These are phyloP conservation scores for Phytophthora colocasiae DNA, from an alignment of 352 stramenopile species.

Conservation along the genomic window DNA sequence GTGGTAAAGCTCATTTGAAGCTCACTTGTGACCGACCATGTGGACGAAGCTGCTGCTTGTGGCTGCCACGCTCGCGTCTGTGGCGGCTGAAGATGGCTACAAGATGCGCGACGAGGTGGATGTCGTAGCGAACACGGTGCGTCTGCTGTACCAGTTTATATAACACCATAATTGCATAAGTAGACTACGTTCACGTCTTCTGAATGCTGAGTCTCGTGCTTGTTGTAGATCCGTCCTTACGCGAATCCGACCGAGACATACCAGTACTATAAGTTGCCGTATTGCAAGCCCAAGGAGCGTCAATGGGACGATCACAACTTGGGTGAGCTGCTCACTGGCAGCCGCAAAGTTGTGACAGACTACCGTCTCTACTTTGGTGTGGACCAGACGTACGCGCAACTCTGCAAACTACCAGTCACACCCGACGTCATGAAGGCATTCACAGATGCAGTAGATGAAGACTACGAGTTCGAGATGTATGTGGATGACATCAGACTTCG, in stretches of 20 bases:
- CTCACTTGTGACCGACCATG: conserved; percentile 11
- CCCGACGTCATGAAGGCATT: conserved; percentile 89
- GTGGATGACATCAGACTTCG: conserved; percentile 97
- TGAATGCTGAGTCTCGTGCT: background rate
- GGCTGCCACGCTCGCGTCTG: conserved; percentile 7
- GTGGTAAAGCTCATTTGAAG: conserved; percentile 14
- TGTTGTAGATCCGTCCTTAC: conserved; percentile 88
- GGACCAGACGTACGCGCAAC: conserved; percentile 85
- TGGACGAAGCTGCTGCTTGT: conserved; percentile 23
- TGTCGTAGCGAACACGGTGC: conserved; percentile 75
- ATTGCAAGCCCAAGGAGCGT: conserved; percentile 90
- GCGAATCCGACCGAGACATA: conserved; percentile 99
- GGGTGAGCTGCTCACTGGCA: conserved; percentile 96
- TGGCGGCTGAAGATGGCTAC: conserved; percentile 42
- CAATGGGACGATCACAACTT: conserved; percentile 92
- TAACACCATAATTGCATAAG: background rate
- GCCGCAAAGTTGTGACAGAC: conserved; percentile 92
- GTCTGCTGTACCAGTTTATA: conserved; percentile 5
- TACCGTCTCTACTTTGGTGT: conserved; percentile 87
- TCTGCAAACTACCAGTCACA: conserved; percentile 90
- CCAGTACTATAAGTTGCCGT: conserved; percentile 98
- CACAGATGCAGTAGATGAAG: conserved; percentile 96
- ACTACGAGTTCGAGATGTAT: conserved; percentile 99
- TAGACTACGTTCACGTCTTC: background rate
- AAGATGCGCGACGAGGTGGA: conserved; percentile 71